Conservation (phyloP, 768 basidiomycete genomes). For the Boletus pseudo-olivaceus region DNA sequence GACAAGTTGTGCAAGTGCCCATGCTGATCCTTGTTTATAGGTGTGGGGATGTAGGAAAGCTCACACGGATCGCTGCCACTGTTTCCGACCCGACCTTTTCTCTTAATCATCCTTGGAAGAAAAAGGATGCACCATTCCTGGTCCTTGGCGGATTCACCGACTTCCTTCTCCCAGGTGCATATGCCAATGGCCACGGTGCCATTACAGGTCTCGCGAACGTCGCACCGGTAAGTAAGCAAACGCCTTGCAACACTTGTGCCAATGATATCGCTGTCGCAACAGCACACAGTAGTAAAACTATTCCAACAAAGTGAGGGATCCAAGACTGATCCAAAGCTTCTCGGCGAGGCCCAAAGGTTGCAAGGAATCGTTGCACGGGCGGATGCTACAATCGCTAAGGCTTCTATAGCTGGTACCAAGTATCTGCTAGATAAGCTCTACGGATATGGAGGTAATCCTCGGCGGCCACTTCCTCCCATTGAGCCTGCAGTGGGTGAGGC, state of each 20-base stretch:
- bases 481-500: slow-evolving; percentile 50
- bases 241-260: background rate
- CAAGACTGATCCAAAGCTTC: slow-evolving; percentile 48
- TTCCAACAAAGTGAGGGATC: slow-evolving; percentile 61
- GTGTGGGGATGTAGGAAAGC: slow-evolving; percentile 89
- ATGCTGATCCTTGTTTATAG: slow-evolving; percentile 36
- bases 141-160: slow-evolving; percentile 86
- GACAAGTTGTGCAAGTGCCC: background rate
- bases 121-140: slow-evolving; percentile 65
- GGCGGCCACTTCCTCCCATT: slow-evolving; percentile 73
- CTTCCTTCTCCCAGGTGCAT: slow-evolving; percentile 71
- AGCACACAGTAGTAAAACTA: slow-evolving; percentile 59
- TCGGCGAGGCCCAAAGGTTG: slow-evolving; percentile 66
- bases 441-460: slow-evolving; percentile 79
- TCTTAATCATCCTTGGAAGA: slow-evolving; percentile 62
- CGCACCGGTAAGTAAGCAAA: slow-evolving; percentile 53
- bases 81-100: slow-evolving; percentile 58
- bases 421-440: slow-evolving; percentile 66
- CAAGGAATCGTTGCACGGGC: slow-evolving; percentile 81
- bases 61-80: slow-evolving; percentile 75
- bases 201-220: slow-evolving; percentile 89
- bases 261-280: slow-evolving; percentile 7
- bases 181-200: slow-evolving; percentile 78
- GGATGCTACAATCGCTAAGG: slow-evolving; percentile 75
- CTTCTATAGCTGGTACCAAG: slow-evolving; percentile 82